Percentiles rank a stretch among this genome's conserved stretches.
phyloP scores from a whole-genome alignment of 257 asterid genomes.

The Apocynum venetum region DNA sequence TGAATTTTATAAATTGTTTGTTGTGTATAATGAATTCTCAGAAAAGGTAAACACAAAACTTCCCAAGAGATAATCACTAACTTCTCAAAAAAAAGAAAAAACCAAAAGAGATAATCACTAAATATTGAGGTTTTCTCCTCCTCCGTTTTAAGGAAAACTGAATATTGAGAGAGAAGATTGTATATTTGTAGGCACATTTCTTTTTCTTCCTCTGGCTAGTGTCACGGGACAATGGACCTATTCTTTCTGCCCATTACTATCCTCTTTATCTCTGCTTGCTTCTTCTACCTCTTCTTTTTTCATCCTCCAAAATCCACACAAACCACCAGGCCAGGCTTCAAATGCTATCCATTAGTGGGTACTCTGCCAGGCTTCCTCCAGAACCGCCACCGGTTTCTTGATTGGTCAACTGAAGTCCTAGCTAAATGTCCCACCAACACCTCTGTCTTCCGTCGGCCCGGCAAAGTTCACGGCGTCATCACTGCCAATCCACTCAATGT shows the following conservation, averaged over 20 bases:
- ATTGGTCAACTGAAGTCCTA: conserved; percentile 64
- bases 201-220: no score
- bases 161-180: no score
- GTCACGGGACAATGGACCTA: conserved; percentile 13
- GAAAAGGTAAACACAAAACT: no score
- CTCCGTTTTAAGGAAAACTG: no score
- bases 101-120: no score
- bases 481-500: conserved; percentile 69
- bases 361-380: conserved; percentile 63
- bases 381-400: conserved; percentile 85
- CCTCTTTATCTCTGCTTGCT: conserved; percentile 19
- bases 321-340: conserved; percentile 16
- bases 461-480: conserved; percentile 60
- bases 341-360: conserved; percentile 55
- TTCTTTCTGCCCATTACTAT: neutral
- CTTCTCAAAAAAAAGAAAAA: no score
- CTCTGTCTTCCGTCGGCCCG: conserved; percentile 71
- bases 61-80: no score
- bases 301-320: neutral
- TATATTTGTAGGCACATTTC: no score
- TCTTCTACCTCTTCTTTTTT: conserved; percentile 14
- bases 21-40: no score
- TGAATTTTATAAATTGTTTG: no score
- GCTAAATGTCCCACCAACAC: conserved; percentile 50
- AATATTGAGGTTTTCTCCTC: no score